Evolutionary conservation across 805 yeast genomes (phyloP), one percentile per base, ranked within the genome.

Genomic region (Saccharomyces jurei): DNA sequence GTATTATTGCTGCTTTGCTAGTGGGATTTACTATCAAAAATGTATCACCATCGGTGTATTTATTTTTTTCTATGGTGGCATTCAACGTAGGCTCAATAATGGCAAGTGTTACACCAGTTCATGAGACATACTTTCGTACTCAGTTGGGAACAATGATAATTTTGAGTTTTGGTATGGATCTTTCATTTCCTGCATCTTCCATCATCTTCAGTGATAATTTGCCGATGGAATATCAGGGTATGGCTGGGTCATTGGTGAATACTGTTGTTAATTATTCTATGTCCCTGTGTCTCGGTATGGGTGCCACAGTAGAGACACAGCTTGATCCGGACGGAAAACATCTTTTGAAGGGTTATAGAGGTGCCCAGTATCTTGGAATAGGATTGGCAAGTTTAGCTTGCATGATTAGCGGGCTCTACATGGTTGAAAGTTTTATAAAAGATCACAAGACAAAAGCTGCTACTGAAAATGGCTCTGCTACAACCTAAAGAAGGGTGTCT

Each of bases 171-270:
- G 95, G 89, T 2, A 85, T 87, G 90, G 92, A 87, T 65, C 71
- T 83, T 66, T 81, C 87, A 28, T 87, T 86, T 67, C 92, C 94
- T 0, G 84, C 91, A 0, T 83, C 87, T 0, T 80, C 89, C 0
- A 74, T 86, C 50, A 76, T 84, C 13, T 66, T 86, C 46, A 78
- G 85, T 6, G 82, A 82, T 56, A 72, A 71, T 49, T 71, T 86
- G 41, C 90, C 91, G 0, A 67, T 74, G 50, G 73, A 77, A 55
- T 81, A 83, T 60, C 94, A 87, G 69, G 94, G 92, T 8, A 80
- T 84, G 77, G 91, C 90, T 0, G 90, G 89, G 0, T 83, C 89
- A 0, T 71, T 87, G 50, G 83, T 85, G 4, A 77, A 84, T 22
- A 86, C 94, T 0, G 81, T 84, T 60, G 81, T 84, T 11, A 87